Evolutionary conservation across 164 flowering plant species (phyloP).

Genomic region (Houttuynia cordata): DNA sequence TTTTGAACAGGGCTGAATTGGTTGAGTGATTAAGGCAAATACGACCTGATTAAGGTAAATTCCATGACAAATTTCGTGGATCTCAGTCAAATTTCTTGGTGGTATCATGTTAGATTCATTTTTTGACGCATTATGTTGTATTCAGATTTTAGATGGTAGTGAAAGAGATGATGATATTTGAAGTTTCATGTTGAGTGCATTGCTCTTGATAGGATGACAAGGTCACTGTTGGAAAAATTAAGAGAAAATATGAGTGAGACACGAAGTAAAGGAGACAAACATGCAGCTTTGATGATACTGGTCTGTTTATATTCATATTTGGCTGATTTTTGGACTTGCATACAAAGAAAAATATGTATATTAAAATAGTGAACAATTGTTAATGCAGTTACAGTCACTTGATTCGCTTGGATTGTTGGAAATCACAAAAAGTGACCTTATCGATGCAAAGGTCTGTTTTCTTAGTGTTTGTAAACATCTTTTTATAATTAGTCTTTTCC

Average conservation of each 20-base stretch:
- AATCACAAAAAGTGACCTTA: conserved; percentile 29
- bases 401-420: conserved; percentile 47
- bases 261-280: conserved; percentile 19
- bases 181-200: neutral
- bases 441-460: conserved; percentile 34
- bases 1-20: neutral
- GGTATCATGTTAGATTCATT: neutral
- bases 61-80: too few relatives aligned
- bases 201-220: conserved; percentile 40
- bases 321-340: neutral
- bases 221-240: conserved; percentile 17
- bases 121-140: neutral
- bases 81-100: neutral
- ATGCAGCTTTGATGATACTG: conserved; percentile 45
- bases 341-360: neutral
- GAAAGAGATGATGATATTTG: neutral
- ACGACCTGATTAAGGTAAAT: neutral
- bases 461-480: neutral
- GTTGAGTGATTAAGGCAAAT: neutral
- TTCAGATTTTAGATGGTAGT: neutral
- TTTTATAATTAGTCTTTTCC: neutral
- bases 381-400: conserved; percentile 56
- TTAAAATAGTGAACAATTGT: conserved; percentile 6
- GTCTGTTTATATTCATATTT: conserved; percentile 25
- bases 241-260: conserved; percentile 16